Percentiles rank a stretch among this genome's conserved stretches.
phyloP scores from a whole-genome alignment of 305 asterid genomes.

The Caryopteris hybrid region DNA sequence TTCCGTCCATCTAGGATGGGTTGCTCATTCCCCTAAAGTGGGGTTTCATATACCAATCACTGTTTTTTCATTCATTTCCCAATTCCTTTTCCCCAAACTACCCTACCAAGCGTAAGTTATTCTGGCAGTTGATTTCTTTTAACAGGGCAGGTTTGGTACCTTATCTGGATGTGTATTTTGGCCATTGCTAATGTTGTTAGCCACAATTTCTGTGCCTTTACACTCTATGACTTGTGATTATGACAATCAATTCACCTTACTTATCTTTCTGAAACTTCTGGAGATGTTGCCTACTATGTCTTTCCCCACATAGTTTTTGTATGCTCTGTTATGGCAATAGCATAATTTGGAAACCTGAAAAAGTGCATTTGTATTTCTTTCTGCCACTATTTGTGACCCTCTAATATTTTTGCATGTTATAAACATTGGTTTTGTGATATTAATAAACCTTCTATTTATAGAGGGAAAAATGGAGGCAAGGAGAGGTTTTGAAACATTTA shows the following conservation, averaged over 20 bases:
- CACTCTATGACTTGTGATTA: background rate
- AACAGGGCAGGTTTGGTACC: background rate
- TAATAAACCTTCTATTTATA: background rate
- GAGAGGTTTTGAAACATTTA: background rate
- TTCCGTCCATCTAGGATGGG: too few species aligned
- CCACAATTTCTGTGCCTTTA: background rate
- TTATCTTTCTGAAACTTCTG: background rate
- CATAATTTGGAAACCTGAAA: background rate
- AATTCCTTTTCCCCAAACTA: too few species aligned
- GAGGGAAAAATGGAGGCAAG: background rate
- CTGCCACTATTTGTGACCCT: background rate
- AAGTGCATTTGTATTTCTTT: background rate
- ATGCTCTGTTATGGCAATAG: background rate
- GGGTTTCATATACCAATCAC: too few species aligned
- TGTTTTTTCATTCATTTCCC: too few species aligned
- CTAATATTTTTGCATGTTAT: background rate
- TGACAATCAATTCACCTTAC: background rate
- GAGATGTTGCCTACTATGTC: background rate
- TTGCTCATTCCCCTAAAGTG: too few species aligned
- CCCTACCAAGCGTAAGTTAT: background rate
- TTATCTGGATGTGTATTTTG: background rate
- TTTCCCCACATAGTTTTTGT: background rate
- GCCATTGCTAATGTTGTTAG: background rate
- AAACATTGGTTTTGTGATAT: background rate
- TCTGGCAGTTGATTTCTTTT: background rate